A percentile compares a stretch with the other conserved stretches of the same genome.
Evolutionary conservation across 371 early-diverging fungal species (phyloP).

Genomic region (Circinella umbellata): DNA sequence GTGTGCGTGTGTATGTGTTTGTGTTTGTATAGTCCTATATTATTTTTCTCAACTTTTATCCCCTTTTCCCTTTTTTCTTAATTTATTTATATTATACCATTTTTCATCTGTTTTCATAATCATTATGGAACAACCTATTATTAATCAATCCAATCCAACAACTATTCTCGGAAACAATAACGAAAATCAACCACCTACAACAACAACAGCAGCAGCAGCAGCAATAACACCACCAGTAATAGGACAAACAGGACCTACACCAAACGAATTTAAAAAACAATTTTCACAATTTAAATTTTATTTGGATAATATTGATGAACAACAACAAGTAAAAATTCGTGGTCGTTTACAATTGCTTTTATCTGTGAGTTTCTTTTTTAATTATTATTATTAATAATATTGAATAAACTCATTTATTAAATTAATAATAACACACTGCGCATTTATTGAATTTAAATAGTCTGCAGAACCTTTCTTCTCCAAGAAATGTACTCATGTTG

Average conservation of each 20-base stretch:
- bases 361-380: constrained; percentile 30
- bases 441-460: constrained; percentile 14
- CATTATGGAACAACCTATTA: no score
- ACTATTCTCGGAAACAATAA: no score
- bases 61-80: no score
- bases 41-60: no score
- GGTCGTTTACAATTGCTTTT: constrained; percentile 35
- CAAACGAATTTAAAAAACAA: constrained; percentile 4
- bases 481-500: constrained; percentile 49
- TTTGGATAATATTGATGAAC: constrained; percentile 38
- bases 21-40: no score
- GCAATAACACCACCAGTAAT: background rate
- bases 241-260: background rate
- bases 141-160: no score
- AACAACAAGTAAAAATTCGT: constrained; percentile 26
- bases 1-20: no score
- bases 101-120: no score
- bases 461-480: constrained; percentile 49
- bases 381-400: background rate
- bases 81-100: no score
- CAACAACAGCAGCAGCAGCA: background rate
- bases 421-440: background rate
- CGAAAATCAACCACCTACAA: background rate
- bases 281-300: constrained; percentile 35
- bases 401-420: background rate